Evolutionary conservation across 805 yeast species (phyloP).

Genomic region (Wickerhamomyces chambardii): DNA sequence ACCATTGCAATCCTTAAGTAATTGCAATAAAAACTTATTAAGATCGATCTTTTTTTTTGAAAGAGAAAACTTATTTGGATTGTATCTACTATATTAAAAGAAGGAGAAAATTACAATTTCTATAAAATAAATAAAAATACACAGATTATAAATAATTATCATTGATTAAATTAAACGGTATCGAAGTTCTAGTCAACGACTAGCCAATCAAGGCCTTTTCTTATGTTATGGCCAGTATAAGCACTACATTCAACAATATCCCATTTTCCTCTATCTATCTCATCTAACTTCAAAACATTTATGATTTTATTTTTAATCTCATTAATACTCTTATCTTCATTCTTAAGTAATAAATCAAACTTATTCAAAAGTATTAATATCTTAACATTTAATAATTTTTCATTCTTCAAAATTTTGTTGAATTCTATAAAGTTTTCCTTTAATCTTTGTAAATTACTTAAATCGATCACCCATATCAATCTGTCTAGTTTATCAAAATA

Average conservation of each 20-base stretch:
- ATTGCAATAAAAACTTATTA: too few species aligned
- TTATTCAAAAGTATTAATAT: slow-evolving; percentile 71
- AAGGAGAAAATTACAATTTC: too few species aligned
- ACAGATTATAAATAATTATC: too few species aligned
- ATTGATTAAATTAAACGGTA: too few species aligned
- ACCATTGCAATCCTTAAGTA: too few species aligned
- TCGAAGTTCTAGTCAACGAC: too few species aligned
- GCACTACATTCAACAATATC: slow-evolving; percentile 1
- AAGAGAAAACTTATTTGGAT: too few species aligned
- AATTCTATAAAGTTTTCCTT: slow-evolving; percentile 61
- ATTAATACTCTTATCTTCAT: slow-evolving; percentile 8
- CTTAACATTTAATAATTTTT: slow-evolving; percentile 59
- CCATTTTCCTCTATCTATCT: neutral
- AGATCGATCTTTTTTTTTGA: too few species aligned
- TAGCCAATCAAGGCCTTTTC: neutral
- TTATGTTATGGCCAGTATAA: neutral
- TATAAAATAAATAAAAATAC: too few species aligned
- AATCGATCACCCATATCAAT: slow-evolving; percentile 83
- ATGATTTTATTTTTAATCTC: neutral
- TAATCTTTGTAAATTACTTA: slow-evolving; percentile 47
- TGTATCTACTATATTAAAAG: too few species aligned
- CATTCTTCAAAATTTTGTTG: slow-evolving; percentile 42
- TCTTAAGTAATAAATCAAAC: slow-evolving; percentile 42
- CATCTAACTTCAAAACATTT: neutral
- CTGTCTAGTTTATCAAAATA: slow-evolving; percentile 76